phyloP scores from a whole-genome alignment of 768 basidiomycete species.

The Leccinum obscurum region DNA sequence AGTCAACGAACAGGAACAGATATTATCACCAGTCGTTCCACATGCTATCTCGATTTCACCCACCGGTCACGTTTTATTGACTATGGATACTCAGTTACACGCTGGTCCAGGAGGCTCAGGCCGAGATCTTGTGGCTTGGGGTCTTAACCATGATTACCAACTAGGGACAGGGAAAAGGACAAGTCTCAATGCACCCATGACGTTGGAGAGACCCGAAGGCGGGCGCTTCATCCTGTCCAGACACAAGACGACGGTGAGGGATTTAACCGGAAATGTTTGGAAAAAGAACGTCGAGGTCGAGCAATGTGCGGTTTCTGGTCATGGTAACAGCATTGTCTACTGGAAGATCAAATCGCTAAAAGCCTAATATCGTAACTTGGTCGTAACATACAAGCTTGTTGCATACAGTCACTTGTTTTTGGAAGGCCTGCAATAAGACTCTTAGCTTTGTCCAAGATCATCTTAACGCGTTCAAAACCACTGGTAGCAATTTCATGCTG shows the following conservation, averaged over 20 bases:
- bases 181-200: constrained; percentile 54
- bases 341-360: constrained; percentile 51
- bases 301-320: constrained; percentile 64
- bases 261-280: constrained; percentile 61
- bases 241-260: constrained; percentile 53
- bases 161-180: constrained; percentile 73
- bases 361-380: neutral
- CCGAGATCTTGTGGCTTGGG: constrained; percentile 72
- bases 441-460: neutral
- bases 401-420: neutral
- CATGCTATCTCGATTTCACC: constrained; percentile 66
- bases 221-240: constrained; percentile 59
- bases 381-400: neutral
- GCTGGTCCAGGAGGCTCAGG: constrained; percentile 52
- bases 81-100: constrained; percentile 59
- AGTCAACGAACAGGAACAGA: constrained; percentile 66
- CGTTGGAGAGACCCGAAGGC: constrained; percentile 51
- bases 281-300: constrained; percentile 60
- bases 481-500: neutral
- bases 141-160: constrained; percentile 70
- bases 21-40: constrained; percentile 65
- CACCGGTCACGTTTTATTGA: constrained; percentile 73
- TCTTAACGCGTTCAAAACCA: neutral
- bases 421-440: neutral
- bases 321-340: constrained; percentile 63